phyloP scores from a whole-genome alignment of 768 basidiomycete species.

The Lentinus brumalis region DNA sequence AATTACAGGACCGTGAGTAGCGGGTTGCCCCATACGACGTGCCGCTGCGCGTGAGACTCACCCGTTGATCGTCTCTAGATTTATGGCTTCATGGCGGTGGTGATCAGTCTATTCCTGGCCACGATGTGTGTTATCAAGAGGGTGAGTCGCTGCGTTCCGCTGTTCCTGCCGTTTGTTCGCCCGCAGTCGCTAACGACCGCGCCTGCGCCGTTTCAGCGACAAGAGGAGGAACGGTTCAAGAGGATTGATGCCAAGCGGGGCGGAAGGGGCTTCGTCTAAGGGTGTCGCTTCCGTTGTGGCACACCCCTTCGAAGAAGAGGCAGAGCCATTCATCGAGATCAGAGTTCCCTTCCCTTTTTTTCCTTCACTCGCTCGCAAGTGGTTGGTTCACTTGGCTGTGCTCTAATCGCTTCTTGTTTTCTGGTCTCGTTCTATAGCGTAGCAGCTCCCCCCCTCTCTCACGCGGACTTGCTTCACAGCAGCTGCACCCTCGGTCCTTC shows the following conservation, averaged over 20 bases:
- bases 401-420: background rate
- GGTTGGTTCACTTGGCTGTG: background rate
- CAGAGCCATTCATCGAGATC: background rate
- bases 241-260: constrained; percentile 90
- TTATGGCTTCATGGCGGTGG: constrained; percentile 84
- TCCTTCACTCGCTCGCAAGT: background rate
- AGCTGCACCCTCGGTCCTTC: background rate
- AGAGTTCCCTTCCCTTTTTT: background rate
- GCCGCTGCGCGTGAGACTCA: constrained; percentile 7
- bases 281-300: background rate
- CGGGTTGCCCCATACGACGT: too few species aligned
- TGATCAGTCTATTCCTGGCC: constrained; percentile 73
- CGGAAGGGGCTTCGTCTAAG: constrained; percentile 80
- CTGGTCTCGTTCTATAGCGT: background rate
- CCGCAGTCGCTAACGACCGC: background rate
- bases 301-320: too few species aligned
- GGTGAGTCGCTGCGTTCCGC: constrained; percentile 45
- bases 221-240: constrained; percentile 82
- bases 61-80: constrained; percentile 39
- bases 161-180: background rate
- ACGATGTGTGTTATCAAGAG: constrained; percentile 89
- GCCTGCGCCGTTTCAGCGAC: constrained; percentile 48
- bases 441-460: background rate
- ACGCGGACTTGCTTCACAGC: background rate
- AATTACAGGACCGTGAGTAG: background rate